phyloP scores from a whole-genome alignment of 2,329 filamentous ascomycete species.

The Colletotrichum graminicola region DNA sequence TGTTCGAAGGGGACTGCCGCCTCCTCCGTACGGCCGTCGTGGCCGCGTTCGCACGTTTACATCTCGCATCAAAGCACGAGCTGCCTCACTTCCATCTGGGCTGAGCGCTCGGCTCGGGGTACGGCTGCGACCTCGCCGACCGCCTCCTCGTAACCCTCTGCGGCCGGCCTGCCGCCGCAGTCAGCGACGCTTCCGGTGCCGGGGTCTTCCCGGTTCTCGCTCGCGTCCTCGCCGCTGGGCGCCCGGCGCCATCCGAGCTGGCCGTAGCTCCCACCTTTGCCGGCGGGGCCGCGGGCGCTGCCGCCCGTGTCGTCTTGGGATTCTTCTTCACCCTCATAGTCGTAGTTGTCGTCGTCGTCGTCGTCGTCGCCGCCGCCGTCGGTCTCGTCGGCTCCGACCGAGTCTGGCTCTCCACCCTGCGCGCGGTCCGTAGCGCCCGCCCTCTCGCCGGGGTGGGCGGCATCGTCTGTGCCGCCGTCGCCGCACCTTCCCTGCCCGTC shows the following conservation, averaged over 20 bases:
- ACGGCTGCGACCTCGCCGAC: slow-evolving; percentile 29
- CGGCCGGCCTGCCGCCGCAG: slow-evolving; percentile 19
- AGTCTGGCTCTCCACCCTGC: slow-evolving; percentile 39
- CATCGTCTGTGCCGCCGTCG: background rate
- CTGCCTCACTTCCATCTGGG: slow-evolving; percentile 29
- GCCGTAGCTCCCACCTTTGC: background rate
- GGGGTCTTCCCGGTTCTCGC: slow-evolving; percentile 3
- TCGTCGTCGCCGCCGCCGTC: background rate
- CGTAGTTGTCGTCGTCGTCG: background rate
- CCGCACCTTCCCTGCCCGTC: background rate
- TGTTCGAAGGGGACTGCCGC: background rate
- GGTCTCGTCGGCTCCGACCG: slow-evolving; percentile 24
- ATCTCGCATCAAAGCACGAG: background rate
- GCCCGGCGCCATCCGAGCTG: slow-evolving; percentile 16
- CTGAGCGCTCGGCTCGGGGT: slow-evolving; percentile 22
- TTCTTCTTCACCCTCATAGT: slow-evolving; percentile 29
- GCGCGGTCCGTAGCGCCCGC: slow-evolving; percentile 12
- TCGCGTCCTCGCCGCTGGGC: background rate
- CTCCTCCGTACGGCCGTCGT: background rate
- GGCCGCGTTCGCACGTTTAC: no score
- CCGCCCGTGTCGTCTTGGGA: background rate
- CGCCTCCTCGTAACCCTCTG: slow-evolving; percentile 28
- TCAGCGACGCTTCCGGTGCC: background rate
- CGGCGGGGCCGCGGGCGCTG: background rate
- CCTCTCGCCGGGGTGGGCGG: slow-evolving; percentile 1